A percentile compares a stretch with the other conserved stretches of the same genome.
Evolutionary conservation across 1,284 basidiomycete species (phyloP).

Genomic region (Marasmius tenuissimus): DNA sequence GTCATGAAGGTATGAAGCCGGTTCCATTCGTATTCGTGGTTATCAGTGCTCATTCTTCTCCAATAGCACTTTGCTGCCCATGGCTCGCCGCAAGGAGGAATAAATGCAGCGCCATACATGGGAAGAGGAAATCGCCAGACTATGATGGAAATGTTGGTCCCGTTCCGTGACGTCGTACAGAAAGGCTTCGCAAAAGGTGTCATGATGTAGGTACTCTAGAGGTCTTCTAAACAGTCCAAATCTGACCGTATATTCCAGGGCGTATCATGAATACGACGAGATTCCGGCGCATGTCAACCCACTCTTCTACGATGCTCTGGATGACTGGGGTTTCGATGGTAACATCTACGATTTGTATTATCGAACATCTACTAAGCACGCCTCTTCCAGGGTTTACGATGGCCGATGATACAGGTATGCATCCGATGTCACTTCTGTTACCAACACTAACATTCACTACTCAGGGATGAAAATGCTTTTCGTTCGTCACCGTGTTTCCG

Average conservation of each 20-base stretch:
- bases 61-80: constrained; percentile 30
- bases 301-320: constrained; percentile 23
- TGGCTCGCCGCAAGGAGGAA: constrained; percentile 25
- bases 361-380: neutral
- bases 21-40: neutral
- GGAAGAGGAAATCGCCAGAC: constrained; percentile 26
- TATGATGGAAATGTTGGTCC: constrained; percentile 27
- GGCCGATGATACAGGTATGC: constrained; percentile 24
- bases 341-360: neutral
- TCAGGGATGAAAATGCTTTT: constrained; percentile 20
- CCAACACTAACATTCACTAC: neutral
- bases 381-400: constrained; percentile 21
- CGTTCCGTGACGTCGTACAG: constrained; percentile 27
- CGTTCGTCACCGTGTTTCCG: constrained; percentile 19
- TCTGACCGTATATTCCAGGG: constrained; percentile 13
- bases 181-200: constrained; percentile 27
- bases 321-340: constrained; percentile 26
- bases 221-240: neutral
- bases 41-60: neutral
- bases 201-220: constrained; percentile 23
- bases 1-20: constrained; percentile 24
- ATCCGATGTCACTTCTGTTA: neutral
- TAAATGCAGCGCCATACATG: constrained; percentile 28
- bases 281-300: constrained; percentile 25
- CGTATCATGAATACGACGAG: constrained; percentile 27